These are phyloP conservation scores for Mariannaea elegans DNA, from an alignment of 2,329 filamentous ascomycete genomes.

Conservation along the genomic window DNA sequence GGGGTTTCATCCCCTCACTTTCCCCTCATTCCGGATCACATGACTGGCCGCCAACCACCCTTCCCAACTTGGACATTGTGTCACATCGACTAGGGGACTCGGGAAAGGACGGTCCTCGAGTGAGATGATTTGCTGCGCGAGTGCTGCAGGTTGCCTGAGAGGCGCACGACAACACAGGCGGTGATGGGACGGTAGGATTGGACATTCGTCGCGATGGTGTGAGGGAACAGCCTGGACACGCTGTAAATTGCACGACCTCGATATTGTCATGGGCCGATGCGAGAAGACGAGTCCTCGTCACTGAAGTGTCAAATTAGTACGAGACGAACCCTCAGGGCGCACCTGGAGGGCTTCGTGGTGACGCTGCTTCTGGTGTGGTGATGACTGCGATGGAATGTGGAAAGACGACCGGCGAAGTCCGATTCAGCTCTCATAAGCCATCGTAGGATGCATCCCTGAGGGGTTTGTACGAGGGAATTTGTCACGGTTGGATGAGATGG, in stretches of 20 bases:
- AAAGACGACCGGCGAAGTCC: conserved; percentile 4
- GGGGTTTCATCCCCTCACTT: conserved; percentile 40
- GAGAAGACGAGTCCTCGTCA: background rate
- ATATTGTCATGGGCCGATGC: conserved; percentile 11
- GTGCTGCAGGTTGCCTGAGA: conserved; percentile 25
- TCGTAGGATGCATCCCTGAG: background rate
- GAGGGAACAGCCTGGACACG: conserved; percentile 22
- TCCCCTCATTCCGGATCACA: conserved; percentile 45
- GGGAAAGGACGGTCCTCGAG: conserved; percentile 30
- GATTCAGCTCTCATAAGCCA: background rate
- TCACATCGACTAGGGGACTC: conserved; percentile 38
- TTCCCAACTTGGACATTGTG: conserved; percentile 33
- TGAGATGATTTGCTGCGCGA: conserved; percentile 25
- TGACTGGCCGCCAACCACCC: conserved; percentile 40
- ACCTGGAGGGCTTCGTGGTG: background rate
- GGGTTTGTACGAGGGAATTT: background rate
- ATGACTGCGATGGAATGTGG: background rate
- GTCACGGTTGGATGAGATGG: conserved; percentile 1
- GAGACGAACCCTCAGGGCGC: background rate
- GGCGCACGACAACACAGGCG: conserved; percentile 4
- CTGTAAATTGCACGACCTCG: conserved; percentile 19
- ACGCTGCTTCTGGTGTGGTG: background rate
- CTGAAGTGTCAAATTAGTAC: background rate
- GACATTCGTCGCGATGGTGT: conserved; percentile 14
- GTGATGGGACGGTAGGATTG: conserved; percentile 21